Evolutionary conservation across 2,329 filamentous ascomycete species (phyloP), one percentile per base, ranked within the genome.

Genomic region (Fusarium humuli): DNA sequence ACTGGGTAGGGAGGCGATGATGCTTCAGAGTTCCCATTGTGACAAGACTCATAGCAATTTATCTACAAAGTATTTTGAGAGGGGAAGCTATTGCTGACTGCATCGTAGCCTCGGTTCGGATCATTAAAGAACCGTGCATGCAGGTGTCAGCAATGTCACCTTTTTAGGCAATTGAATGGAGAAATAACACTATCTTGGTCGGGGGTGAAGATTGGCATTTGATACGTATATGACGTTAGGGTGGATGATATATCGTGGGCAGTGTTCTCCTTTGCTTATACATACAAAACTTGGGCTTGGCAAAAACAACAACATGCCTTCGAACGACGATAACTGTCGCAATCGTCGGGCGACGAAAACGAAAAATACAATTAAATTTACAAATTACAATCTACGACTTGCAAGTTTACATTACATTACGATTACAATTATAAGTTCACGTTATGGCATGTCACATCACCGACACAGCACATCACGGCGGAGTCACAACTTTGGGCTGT

Each of bases 31-130:
- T 22, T 20, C 29, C 37, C 6, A 5, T n/a, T 4, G n/a, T 23
- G 4, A 9, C 7, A 1, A 37, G 22, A 16, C 13, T 40, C 34
- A 37, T 66, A 14, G 32, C 20, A 23, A 12, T 8, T 34, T n/a
- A 11, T 18, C 7, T 42, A 13, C 7, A 22, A 18, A 40, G 23
- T 22, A 23, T 7, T 11, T 16, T 12, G 16, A 40, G 61, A 65
- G 63, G 61, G 54, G 54, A 40, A 49, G 9, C 20, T 13, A 5
- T 23, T 42, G 10, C 16, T 6, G 16, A 27, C 34, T 44, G 20
- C 22, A 25, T n/a, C 16, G 23, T 22, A 16, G 41, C 46, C 47
- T 55, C 61, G 55, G 62, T 34, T 6, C 61, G 61, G 63, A 66
- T 66, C 23, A 66, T 66, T 30, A 23, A 49, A 42, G 9, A 46